Evolutionary conservation across 352 stramenopile species (phyloP), one percentile per base, ranked within the genome.

Genomic region (Phytophthora pistaciae): DNA sequence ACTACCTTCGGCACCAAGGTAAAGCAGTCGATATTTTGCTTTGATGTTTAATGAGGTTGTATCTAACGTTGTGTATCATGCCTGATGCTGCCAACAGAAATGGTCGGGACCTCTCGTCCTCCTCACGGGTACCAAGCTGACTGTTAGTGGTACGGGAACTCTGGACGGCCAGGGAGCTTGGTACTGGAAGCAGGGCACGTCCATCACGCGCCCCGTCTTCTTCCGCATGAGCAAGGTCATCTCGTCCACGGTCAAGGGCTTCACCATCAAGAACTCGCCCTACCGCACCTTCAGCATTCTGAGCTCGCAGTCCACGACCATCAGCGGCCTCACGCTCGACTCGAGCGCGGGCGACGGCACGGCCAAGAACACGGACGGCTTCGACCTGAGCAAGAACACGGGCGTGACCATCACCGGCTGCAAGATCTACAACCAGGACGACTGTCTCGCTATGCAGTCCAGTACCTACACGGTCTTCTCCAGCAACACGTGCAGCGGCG

Each of bases 151-250:
- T 4, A 48, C 66, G 3, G 77, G 74, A 1, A 80, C 72, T 5
- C 66, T 84, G 4, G 72, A 84, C 16, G 77, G 77, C 14, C 74
- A 84, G 60, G 74, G 77, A 5, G 29, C 57, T 36, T 80, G 70
- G 74, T 84, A 79, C 71, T 85, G 77, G 78, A 74, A 75, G 25
- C 68, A 85, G 53, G 69, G 65, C 23, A 55, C 61, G 21, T 76
- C 60, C 1, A 70, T 83, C 58, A 72, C 31, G 5, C 65, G 72
- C 10, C 78, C 78, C 1, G 65, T 75, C 2, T 75, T 75, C 63
- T 75, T 72, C 69, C 69, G 69, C 33, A 68, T 76, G 63, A 65
- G 49, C 58, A 76, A 69, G 38, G 64, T 72, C 44, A 69, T 69
- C 29, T 61, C 48, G 36, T 76, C 69, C 8, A 76, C 66, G 0